These are phyloP conservation scores for Cicer judaicum DNA, from an alignment of 306 rosid species.

Conservation along the genomic window DNA sequence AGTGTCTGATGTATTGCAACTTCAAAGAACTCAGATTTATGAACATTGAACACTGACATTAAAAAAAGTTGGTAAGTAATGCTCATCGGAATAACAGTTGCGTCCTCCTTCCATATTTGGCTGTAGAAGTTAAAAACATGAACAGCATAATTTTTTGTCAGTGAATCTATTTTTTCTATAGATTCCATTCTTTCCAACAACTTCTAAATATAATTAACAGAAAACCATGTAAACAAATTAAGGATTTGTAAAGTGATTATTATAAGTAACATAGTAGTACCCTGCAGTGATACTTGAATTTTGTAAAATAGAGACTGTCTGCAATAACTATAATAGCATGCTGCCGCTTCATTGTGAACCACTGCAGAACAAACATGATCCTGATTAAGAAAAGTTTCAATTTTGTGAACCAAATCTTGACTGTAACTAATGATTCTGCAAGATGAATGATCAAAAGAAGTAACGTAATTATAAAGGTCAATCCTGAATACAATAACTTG, in stretches of 20 bases:
- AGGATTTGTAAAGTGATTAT: constrained; percentile 4
- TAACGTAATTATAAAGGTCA: not conserved
- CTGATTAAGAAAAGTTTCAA: constrained; percentile 40
- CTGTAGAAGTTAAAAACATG: constrained; percentile 53
- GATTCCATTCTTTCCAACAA: not conserved
- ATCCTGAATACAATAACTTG: not conserved
- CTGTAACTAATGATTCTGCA: constrained; percentile 8
- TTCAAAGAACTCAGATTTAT: constrained; percentile 17
- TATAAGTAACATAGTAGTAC: constrained; percentile 52
- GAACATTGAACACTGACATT: constrained; percentile 59
- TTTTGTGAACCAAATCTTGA: constrained; percentile 14
- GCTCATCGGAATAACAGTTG: constrained; percentile 86
- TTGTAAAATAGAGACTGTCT: constrained; percentile 76
- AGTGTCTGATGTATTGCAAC: not conserved
- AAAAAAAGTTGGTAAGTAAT: constrained; percentile 81
- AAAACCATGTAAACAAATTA: not conserved
- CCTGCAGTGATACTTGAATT: constrained; percentile 81
- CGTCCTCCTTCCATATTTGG: constrained; percentile 89
- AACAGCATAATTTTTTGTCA: constrained; percentile 35
- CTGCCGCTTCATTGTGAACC: constrained; percentile 88
- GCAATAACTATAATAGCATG: constrained; percentile 82
- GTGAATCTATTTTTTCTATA: constrained; percentile 10
- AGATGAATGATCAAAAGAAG: constrained; percentile 17
- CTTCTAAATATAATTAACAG: constrained; percentile 22
- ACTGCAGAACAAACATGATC: constrained; percentile 58